Evolutionary conservation across 345 rosid species (phyloP).

Genomic region (Litchi chinensis): DNA sequence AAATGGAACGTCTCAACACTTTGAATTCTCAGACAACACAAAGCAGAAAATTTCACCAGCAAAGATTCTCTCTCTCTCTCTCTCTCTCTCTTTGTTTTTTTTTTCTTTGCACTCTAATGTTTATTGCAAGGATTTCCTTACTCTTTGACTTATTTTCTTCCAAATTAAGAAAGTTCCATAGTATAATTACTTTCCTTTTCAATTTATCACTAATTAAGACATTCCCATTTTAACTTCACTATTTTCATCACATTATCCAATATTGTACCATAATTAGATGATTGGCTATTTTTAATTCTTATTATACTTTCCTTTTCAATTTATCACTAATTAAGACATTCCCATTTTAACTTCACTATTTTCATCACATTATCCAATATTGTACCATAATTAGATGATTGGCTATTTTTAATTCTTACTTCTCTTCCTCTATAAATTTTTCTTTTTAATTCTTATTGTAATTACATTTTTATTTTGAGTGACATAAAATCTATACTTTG

Average conservation of each 20-base stretch:
- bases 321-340: neutral
- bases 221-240: no score
- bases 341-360: no score
- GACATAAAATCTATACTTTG: neutral
- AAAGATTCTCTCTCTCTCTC: no score
- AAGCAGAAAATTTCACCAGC: neutral
- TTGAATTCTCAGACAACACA: neutral
- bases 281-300: neutral
- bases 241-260: no score
- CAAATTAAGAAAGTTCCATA: no score
- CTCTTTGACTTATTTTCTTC: neutral
- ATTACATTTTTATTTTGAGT: neutral
- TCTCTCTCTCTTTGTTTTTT: neutral
- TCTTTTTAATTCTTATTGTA: neutral
- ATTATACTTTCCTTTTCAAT: neutral
- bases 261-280: neutral
- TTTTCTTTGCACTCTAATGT: neutral
- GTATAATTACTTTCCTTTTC: no score
- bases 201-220: neutral
- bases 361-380: no score
- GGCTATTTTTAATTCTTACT: neutral
- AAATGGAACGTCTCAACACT: neutral
- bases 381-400: slow-evolving; percentile 1
- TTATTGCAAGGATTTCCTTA: neutral
- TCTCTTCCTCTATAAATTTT: neutral